Evolutionary conservation across 768 basidiomycete genomes (phyloP).

Genomic region (Tremella mesenterica): DNA sequence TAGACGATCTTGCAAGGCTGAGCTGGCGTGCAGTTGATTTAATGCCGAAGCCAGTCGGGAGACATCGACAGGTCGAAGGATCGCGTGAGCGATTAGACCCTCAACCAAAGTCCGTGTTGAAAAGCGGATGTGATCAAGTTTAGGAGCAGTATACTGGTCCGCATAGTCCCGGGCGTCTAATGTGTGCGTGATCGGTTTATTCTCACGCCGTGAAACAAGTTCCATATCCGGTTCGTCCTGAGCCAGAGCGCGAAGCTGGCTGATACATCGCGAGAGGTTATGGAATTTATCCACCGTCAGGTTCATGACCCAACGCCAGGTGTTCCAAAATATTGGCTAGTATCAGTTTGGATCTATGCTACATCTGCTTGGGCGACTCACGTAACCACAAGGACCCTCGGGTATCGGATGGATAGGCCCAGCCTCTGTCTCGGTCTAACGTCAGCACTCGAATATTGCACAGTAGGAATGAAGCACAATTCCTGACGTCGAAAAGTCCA

Average conservation of each 20-base stretch:
- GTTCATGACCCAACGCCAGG: constrained; percentile 28
- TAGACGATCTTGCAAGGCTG: constrained; percentile 25
- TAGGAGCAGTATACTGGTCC: constrained; percentile 9
- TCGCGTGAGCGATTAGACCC: constrained; percentile 37
- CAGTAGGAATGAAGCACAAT: constrained; percentile 10
- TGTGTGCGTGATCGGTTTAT: constrained; percentile 8
- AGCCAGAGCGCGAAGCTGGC: constrained; percentile 20
- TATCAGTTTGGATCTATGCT: background rate
- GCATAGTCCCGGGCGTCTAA: constrained; percentile 3
- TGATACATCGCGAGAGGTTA: constrained; percentile 10
- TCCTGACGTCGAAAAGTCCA: constrained; percentile 28
- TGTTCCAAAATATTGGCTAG: constrained; percentile 37
- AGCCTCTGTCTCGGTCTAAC: constrained; percentile 26
- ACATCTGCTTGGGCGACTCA: constrained; percentile 8
- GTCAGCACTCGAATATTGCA: constrained; percentile 1
- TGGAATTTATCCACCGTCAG: constrained; percentile 2
- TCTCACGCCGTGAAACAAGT: constrained; percentile 11
- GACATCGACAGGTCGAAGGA: constrained; percentile 26
- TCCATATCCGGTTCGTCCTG: constrained; percentile 26
- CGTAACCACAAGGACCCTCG: constrained; percentile 32
- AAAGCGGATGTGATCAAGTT: constrained; percentile 21
- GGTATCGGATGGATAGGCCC: constrained; percentile 31
- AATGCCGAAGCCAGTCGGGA: constrained; percentile 11
- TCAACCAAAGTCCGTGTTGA: constrained; percentile 34
- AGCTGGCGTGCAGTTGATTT: constrained; percentile 8